Base-by-base conservation (phyloP, 75 land plant genomes). In the Cupressus sempervirens region DNA sequence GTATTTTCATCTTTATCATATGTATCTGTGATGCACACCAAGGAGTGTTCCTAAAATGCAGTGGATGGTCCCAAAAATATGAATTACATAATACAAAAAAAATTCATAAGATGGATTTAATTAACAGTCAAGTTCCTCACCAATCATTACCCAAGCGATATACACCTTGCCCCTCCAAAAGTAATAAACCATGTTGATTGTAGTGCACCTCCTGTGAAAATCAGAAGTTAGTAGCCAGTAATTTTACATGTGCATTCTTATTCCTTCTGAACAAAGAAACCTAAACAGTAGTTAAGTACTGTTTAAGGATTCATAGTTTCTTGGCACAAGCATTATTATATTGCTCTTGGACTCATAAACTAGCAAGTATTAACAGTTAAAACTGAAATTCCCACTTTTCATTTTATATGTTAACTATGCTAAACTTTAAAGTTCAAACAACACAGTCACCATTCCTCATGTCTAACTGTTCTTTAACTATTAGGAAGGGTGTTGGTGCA, bases 101-200 rank as follows among this genome's bases (percentile, higher is more conserved):
- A 43, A 23, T 9, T 26, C 45, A n/a, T 9, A 29, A 3, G 46
- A 79, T 26, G 40, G 12, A n/a, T 43, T 43, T 79, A n/a, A 45
- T 26, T 36, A 11, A 79, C 45, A 43, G 41, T 79, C 30, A 45
- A 10, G 29, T 43, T 79, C 23, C 88, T 84, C 86, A 98, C 99
- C 98, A 98, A 83, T 86, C 87, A 74, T 96, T 93, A 76, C 93
- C 96, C 81, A 98, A 88, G 43, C 99, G 98, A 84, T 98, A 98
- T 76, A 98, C 91, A 26, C 99, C 99, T 56, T 92, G 93, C 29
- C 99, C 99, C 87, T 98, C 99, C 77, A 98, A 86, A 75, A 98
- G 94, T 35, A 98, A 83, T 72, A 98, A 93, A 50, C 98, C 99
- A 91, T 98, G 99, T 73, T 98, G 99, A 88, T 96, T 96, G 82